These are phyloP conservation scores for Yamadazyma siamensis DNA, from an alignment of 1,139 yeast genomes.

Conservation along the genomic window DNA sequence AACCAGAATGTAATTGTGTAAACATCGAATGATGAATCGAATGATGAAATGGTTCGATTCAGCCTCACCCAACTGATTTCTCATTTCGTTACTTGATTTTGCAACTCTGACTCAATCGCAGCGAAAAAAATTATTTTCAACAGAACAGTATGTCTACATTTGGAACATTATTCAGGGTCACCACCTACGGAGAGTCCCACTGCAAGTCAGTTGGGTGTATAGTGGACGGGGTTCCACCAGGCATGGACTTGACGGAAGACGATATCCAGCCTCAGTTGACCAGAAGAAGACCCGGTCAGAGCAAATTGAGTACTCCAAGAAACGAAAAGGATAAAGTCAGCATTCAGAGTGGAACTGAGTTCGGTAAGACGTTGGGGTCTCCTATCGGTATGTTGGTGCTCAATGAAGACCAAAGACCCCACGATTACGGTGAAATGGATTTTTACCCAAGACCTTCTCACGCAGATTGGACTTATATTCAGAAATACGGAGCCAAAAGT, in stretches of 20 bases:
- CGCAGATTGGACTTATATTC: constrained; percentile 91
- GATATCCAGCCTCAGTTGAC: constrained; percentile 95
- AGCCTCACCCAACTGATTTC: too few species aligned
- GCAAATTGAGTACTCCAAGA: constrained; percentile 88
- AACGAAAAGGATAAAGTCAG: constrained; percentile 90
- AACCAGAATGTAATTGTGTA: too few species aligned
- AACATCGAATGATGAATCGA: too few species aligned
- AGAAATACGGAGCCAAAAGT: constrained; percentile 89
- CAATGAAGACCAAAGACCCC: constrained; percentile 95
- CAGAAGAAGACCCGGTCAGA: constrained; percentile 97
- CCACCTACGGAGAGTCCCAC: constrained; percentile 98
- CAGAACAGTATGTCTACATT: constrained; percentile 41
- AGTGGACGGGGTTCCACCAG: constrained; percentile 98
- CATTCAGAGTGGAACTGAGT: constrained; percentile 93
- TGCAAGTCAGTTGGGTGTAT: constrained; percentile 98
- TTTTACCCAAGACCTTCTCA: constrained; percentile 96
- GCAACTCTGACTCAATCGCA: constrained; percentile 1
- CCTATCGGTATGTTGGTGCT: constrained; percentile 92
- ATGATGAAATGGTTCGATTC: too few species aligned
- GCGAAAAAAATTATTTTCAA: too few species aligned
- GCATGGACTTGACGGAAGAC: constrained; percentile 74
- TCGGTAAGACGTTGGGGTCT: constrained; percentile 87
- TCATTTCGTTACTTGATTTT: too few species aligned
- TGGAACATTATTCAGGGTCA: constrained; percentile 56
- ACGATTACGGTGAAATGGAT: constrained; percentile 93